These are phyloP conservation scores for Hypericum androsaemum DNA, from an alignment of 345 rosid species.

Conservation along the genomic window DNA sequence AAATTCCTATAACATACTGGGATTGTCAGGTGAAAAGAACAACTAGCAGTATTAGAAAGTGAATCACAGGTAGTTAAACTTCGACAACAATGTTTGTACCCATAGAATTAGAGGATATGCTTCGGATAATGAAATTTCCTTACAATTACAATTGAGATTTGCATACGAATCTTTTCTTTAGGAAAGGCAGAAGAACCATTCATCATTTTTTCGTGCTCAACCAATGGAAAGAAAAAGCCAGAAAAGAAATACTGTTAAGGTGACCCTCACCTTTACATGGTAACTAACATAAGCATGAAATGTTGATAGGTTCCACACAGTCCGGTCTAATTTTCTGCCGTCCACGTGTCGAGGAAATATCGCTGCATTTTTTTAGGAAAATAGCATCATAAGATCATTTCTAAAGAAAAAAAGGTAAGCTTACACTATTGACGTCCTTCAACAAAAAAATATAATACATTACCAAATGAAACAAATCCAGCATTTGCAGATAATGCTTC, in stretches of 20 bases:
- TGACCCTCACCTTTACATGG: conserved; percentile 69
- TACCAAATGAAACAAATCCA: conserved; percentile 95
- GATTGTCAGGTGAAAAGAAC: too few species aligned
- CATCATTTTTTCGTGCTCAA: not conserved
- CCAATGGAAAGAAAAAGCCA: not conserved
- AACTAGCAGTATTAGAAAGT: too few species aligned
- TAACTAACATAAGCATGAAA: conserved; percentile 95
- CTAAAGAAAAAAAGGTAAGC: too few species aligned
- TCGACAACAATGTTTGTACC: too few species aligned
- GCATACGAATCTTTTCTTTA: too few species aligned
- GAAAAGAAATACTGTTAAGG: not conserved
- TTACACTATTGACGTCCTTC: too few species aligned
- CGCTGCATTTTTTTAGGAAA: conserved; percentile 32
- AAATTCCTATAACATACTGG: too few species aligned
- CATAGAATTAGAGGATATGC: too few species aligned
- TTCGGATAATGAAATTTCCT: too few species aligned
- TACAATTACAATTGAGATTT: too few species aligned
- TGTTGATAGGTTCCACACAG: conserved; percentile 84
- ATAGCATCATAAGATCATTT: not conserved
- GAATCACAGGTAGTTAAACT: too few species aligned
- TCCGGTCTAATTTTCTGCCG: conserved; percentile 70
- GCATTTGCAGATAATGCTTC: conserved; percentile 81
- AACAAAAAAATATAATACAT: not conserved
- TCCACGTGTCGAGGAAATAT: conserved; percentile 86
- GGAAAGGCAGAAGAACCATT: too few species aligned